Evolutionary conservation across 148 eudicot genomes (phyloP), one percentile per base, ranked within the genome.

Genomic region (Rhododendron kiyosumense): DNA sequence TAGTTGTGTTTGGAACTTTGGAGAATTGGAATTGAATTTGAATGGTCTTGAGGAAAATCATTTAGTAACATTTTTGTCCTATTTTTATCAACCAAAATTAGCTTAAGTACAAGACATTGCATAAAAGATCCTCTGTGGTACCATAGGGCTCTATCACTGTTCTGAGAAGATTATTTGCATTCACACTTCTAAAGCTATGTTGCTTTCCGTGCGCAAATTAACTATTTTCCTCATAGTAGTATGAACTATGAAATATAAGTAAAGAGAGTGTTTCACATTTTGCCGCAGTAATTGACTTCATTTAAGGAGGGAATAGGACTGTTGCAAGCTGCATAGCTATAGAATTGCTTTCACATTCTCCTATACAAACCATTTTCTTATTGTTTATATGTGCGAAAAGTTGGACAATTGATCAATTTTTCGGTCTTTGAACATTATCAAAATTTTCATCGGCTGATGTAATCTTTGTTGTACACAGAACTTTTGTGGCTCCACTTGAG

Each of bases 401-500:
- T 14, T 57, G 34, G 73, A 81, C 61, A 10, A 32, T 15, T 52
- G 26, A 69, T 32, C 26, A 17, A 69, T 81, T 57, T 38, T 59
- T 59, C 3, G 1, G 20, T 48, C 24, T 48, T 28, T 84, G n/a
- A 52, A 76, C 51, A 18, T 79, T 86, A 41, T 61, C 24, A 30
- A 65, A 13, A 30, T 83, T 18, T 4, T 83, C 15, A 57, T 81
- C 79, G 15, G 46, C 10, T 14, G 2, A 43, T 36, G 63, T 3
- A 20, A 34, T 75, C 38, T 78, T 51, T 85, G 28, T 83, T 89
- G 73, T 85, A 41, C 81, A 67, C 96, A 96, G 99, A 91, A 95
- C 99, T 81, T 88, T 97, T 91, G 95, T 95, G 84, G 99, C 99
- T 6, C 99, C 99, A n/a, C 94, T 97, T 84, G 99, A 97, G 91